These are phyloP conservation scores for Coniochaeta prunicola DNA, from an alignment of 2,329 filamentous ascomycete genomes.

Conservation along the genomic window DNA sequence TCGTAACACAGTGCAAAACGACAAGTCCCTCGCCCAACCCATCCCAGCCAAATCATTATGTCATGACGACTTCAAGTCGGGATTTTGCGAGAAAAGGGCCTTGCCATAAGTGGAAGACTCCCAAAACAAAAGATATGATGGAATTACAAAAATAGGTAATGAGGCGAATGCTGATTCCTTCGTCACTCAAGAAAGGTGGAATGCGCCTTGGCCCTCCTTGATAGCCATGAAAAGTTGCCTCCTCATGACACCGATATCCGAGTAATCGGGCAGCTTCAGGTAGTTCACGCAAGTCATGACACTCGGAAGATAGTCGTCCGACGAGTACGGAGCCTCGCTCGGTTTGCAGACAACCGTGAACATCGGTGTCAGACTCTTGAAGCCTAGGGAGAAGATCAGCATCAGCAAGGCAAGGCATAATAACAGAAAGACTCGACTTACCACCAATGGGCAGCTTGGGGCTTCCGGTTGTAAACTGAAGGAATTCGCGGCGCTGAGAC, in stretches of 20 bases:
- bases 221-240: conserved; percentile 79
- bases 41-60: neutral
- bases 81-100: neutral
- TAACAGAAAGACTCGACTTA: conserved; percentile 36
- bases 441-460: conserved; percentile 97
- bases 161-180: neutral
- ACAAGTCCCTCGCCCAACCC: neutral
- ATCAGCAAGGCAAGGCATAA: conserved; percentile 16
- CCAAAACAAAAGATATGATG: neutral
- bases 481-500: conserved; percentile 77
- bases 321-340: conserved; percentile 87
- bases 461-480: conserved; percentile 97
- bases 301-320: conserved; percentile 96
- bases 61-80: neutral
- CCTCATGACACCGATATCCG: conserved; percentile 65
- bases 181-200: conserved; percentile 74
- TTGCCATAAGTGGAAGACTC: neutral
- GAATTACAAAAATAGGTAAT: neutral
- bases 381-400: conserved; percentile 49
- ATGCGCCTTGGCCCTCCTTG: conserved; percentile 92
- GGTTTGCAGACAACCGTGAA: conserved; percentile 99
- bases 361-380: conserved; percentile 95
- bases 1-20: neutral
- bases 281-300: conserved; percentile 99
- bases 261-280: conserved; percentile 94